Evolutionary conservation across 768 basidiomycete genomes (phyloP), one percentile per base, ranked within the genome.

Genomic region (Amanita molliuscula): DNA sequence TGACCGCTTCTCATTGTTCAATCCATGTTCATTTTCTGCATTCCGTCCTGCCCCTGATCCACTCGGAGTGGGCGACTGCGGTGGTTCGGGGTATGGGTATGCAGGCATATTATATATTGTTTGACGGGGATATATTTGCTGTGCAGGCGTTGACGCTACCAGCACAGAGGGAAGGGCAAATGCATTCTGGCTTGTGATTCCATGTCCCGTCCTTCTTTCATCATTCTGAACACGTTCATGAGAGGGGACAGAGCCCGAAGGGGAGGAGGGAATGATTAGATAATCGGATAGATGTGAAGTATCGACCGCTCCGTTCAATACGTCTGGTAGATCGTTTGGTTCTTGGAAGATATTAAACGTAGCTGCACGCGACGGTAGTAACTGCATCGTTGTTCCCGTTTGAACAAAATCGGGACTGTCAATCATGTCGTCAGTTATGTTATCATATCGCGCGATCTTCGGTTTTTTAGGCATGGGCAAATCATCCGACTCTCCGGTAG

Each of bases 1-100:
- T 3, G 67, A 69, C 36, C 71, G 65, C 23, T 68, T 68, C 20
- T 62, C 62, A 46, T 63, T 55, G 8, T 56, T 48, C 3, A 8
- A 15, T 33, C 16, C 38, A 18, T 9, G 21, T 29, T 36, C 41
- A 35, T 44, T 50, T 15, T 41, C 38, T 9, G n/a, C 26, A 28
- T 33, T 20, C 6, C 28, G 44, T 33, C 55, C 55, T 45, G 59
- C 28, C 38, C 59, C 64, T 23, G 62, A 52, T 37, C 70, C 66
- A 21, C 69, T 67, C 6, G 81, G 79, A 2, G 78, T 72, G 15
- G 81, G 81, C 5, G 78, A 80, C 51, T 74, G 72, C 4, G 78
- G 78, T 15, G 76, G 70, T 58, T 80, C 77, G 6, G 77, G 77
- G 61, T 73, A 76, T 18, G 74, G 71, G 53, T 74, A 74, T 48